Evolutionary conservation across 768 basidiomycete species (phyloP).

Genomic region (Termitomyces sp.): DNA sequence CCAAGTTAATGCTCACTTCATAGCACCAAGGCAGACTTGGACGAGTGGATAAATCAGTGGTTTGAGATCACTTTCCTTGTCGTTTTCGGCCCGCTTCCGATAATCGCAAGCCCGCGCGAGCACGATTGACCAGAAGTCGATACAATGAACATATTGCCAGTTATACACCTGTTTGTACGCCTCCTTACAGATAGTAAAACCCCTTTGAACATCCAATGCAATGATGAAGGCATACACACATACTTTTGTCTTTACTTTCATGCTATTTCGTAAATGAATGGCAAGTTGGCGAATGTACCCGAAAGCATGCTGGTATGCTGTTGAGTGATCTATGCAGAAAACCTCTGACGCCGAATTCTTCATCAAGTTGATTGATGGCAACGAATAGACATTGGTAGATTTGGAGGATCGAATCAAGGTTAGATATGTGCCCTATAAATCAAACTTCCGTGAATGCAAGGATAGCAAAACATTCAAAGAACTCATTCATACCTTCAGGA

Average conservation of each 20-base stretch:
- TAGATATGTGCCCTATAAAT: constrained; percentile 75
- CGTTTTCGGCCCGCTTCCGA: constrained; percentile 44
- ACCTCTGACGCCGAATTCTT: constrained; percentile 96
- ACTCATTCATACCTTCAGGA: constrained; percentile 68
- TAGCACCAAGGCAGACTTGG: constrained; percentile 89
- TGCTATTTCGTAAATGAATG: constrained; percentile 85
- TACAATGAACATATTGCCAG: constrained; percentile 95
- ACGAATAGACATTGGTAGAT: constrained; percentile 77
- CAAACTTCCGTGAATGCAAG: background rate
- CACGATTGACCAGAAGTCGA: constrained; percentile 95
- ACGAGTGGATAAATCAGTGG: constrained; percentile 94
- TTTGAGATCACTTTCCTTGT: constrained; percentile 71
- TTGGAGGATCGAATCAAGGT: constrained; percentile 81
- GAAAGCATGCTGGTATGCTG: constrained; percentile 91
- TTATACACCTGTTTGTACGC: constrained; percentile 95
- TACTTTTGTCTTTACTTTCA: constrained; percentile 85
- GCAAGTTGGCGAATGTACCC: constrained; percentile 94
- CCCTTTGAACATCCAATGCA: constrained; percentile 2
- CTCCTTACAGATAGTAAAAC: constrained; percentile 45
- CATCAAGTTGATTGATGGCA: constrained; percentile 93
- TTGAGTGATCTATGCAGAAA: constrained; percentile 70
- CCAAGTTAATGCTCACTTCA: constrained; percentile 57
- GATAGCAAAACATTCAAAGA: background rate
- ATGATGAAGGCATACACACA: constrained; percentile 10
- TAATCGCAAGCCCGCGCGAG: constrained; percentile 76